Conservation (phyloP, 1,284 basidiomycete species). For the Fistulina hepatica region DNA sequence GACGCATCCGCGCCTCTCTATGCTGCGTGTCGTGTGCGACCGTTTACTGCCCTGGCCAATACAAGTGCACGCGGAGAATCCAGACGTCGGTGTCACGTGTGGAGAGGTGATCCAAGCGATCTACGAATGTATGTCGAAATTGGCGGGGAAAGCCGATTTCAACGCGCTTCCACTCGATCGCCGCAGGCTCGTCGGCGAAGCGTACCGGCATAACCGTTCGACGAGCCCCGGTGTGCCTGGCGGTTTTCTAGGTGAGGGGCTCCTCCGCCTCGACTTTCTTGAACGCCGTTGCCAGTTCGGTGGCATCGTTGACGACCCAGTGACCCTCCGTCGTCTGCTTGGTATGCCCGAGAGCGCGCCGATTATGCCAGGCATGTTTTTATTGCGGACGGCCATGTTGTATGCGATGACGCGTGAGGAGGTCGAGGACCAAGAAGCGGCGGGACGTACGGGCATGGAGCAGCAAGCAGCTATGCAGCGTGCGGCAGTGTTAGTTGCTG, state of each 20-base stretch:
- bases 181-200: slow-evolving; percentile 32
- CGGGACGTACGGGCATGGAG: no score
- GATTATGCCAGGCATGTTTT: no score
- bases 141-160: slow-evolving; percentile 41
- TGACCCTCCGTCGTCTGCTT: no score
- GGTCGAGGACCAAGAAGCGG: no score
- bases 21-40: slow-evolving; percentile 40
- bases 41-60: slow-evolving; percentile 53
- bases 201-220: slow-evolving; percentile 57
- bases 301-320: no score
- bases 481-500: no score
- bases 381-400: no score
- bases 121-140: slow-evolving; percentile 36
- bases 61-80: slow-evolving; percentile 37
- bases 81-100: slow-evolving; percentile 54
- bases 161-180: slow-evolving; percentile 26
- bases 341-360: no score
- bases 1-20: slow-evolving; percentile 54
- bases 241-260: slow-evolving; percentile 45
- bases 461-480: no score
- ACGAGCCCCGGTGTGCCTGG: slow-evolving; percentile 53
- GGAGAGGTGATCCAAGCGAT: slow-evolving; percentile 59
- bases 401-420: no score
- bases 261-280: slow-evolving; percentile 57
- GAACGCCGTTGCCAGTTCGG: slow-evolving; percentile 45